Base-by-base conservation (phyloP, 441 rosid species). In the Pelargonium cotyledonis region DNA sequence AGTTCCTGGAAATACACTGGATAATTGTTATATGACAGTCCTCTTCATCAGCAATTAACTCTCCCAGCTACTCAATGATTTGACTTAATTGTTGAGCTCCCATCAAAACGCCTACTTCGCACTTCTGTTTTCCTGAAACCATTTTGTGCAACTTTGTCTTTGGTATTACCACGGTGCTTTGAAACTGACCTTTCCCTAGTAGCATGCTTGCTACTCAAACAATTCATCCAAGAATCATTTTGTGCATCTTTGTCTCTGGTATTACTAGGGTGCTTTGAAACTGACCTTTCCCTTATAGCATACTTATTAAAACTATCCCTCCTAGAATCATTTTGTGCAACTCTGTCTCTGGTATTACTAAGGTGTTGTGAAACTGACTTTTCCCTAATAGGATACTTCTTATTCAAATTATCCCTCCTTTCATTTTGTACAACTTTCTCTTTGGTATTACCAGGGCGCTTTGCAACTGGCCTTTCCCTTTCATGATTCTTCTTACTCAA, bases 291-390 rank as follows among this genome's bases (percentile, higher is more conserved):
- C 57, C 79, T 75, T 55, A 68, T 70, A 69, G n/a, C 47, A 64
- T 67, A 29, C 35, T 76, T 60, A 66, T 69, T 7, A 69, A 58
- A 73, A 29, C 15, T 70, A 72, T 77, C 63, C 77, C 72, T 71
- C 12, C 63, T 55, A 7, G 67, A 66, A 65, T n/a, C 65, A 41
- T 53, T 66, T 44, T 9, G 53, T 5, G 66, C 55, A 60, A 58
- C 12, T 15, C 44, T 63, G 16, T 68, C 69, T 61, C 46, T 53
- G 15, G 57, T 66, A 63, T 38, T 62, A 21, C 60, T 68, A 35
- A 12, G 66, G 67, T 65, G 23, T 67, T 72, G 72, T 19, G 18
- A 5, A 19, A 12, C 15, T 57, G 62, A n/a, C 12, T 6, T n/a
- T 16, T 15, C 19, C 23, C 62, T n/a, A 12, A 14, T 7, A 57